Evolutionary conservation across 2,329 filamentous ascomycete genomes (phyloP), one percentile per base, ranked within the genome.

Genomic region (Alternaria burnsii): DNA sequence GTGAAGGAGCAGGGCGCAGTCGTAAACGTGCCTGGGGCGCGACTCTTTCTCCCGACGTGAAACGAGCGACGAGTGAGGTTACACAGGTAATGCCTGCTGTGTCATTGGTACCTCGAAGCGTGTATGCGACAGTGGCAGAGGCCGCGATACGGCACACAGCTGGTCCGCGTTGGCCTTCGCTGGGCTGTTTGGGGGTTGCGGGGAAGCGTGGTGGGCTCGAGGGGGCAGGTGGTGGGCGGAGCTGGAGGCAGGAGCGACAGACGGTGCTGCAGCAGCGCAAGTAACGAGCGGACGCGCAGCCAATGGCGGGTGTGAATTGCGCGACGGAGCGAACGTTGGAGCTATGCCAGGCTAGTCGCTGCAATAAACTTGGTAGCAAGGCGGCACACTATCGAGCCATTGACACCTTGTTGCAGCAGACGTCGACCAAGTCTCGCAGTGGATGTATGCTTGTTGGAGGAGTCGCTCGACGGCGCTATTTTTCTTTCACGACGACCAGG

Each of bases 1-100:
- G 32, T 24, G 41, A 48, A 52, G 20, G 61, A 30, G 40, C 61
- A 55, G 55, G 61, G 59, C 59, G 68, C 56, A 57, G 64, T 57
- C 52, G 67, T 65, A 71, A 66, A 67, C 65, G 65, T 66, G 61
- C 58, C 60, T 70, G 69, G 68, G 50, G 67, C 69, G 74, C 70
- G 62, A 58, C 46, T 38, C 46, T 62, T 61, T 42, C 60, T 14
- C 32, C 61, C 58, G 63, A 54, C 32, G 58, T 70, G 67, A 71
- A 75, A 72, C 71, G 75, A 75, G 69, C 66, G 73, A 71, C 69
- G 67, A 68, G 63, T 68, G 68, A 55, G 55, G 63, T 57, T 58
- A 63, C 53, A 67, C 69, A 58, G 63, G 64, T 51, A 58, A 66
- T 71, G 69, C 66, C 72, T 69, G 75, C 67, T 60, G 63, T 65